Evolutionary conservation across 257 asterid genomes (phyloP), one percentile per base, ranked within the genome.

Genomic region (Vinca minor): DNA sequence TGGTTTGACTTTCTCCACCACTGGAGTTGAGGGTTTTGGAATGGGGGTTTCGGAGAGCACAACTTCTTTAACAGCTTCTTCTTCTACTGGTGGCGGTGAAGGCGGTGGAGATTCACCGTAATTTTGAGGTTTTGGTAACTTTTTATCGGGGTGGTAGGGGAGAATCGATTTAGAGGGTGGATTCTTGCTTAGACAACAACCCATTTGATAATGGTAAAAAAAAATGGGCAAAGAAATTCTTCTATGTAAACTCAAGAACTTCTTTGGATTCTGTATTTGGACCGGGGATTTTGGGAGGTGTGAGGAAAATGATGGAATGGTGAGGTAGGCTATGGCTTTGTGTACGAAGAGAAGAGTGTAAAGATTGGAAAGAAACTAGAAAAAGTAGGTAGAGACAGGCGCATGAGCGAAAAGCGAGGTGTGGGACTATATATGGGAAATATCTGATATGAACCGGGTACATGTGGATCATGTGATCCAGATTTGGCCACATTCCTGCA

Each of bases 1-100:
- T 61, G 38, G 52, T 4, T 45, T 23, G 15, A 39, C 54, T n/a
- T 58, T 18, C 65, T 70, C 32, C 23, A n/a, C 74, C 1, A 28
- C 65, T 8, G 74, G 70, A 68, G 62, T 26, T 17, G 71, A 59
- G 8, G 72, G 67, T 52, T 73, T 75, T 11, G 39, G 62, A 10
- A 81, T 31, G 61, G 83, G 76, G 0, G 82, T 84, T 69, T 89
- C 95, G 11, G 82, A 71, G 25, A 89, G 78, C 38, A 86, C 76
- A 1, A 77, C 89, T 77, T 89, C 95, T 65, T 89, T 89, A 2
- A 89, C 95, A 0, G 94, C 73, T 72, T 87, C 97, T 62, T 80
- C 94, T 15, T 88, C 91, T 8, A 63, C 52, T 3, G 64, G n/a
- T n/a, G n/a, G n/a, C n/a, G n/a, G n/a, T n/a, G 74, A 61, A 11